Evolutionary conservation across 1,284 basidiomycete genomes (phyloP).

Genomic region (Leccinum discolor): DNA sequence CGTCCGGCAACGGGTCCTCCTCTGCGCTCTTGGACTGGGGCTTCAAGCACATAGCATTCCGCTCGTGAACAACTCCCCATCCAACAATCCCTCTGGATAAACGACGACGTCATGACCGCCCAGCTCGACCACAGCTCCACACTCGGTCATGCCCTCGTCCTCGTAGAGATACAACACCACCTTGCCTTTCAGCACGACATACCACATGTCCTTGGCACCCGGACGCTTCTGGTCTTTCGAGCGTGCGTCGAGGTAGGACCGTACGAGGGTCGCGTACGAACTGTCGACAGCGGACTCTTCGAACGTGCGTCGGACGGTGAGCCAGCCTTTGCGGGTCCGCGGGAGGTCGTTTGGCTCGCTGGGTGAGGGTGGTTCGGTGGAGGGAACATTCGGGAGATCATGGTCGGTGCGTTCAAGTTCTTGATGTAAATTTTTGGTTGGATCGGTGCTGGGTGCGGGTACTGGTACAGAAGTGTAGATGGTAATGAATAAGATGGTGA

Average conservation of each 20-base stretch:
- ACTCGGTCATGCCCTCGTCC: conserved; percentile 85
- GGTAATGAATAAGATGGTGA: conserved; percentile 56
- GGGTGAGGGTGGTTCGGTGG: conserved; percentile 22
- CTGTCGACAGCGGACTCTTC: too few species aligned
- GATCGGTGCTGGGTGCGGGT: conserved; percentile 48
- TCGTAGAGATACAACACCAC: conserved; percentile 77
- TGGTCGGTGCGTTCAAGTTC: conserved; percentile 25
- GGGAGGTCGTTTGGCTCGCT: conserved; percentile 54
- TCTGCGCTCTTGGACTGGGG: conserved; percentile 41
- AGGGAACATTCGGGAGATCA: conserved; percentile 26
- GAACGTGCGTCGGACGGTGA: conserved; percentile 75
- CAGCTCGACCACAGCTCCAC: conserved; percentile 83
- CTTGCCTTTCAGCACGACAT: conserved; percentile 84
- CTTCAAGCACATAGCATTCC: conserved; percentile 82
- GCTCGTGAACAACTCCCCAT: conserved; percentile 86
- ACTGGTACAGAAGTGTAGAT: conserved; percentile 81
- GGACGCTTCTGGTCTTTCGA: conserved; percentile 78
- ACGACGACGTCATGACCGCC: conserved; percentile 73
- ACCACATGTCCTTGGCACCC: conserved; percentile 88
- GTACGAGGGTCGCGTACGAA: conserved; percentile 52
- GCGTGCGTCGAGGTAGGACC: conserved; percentile 71
- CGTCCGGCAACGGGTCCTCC: conserved; percentile 43
- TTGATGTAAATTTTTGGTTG: conserved; percentile 32
- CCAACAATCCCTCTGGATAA: conserved; percentile 70
- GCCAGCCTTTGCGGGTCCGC: conserved; percentile 79